Evolutionary conservation across 108 stramenopile species (phyloP), one percentile per base, ranked within the genome.

Genomic region (Bacterosira constricta): DNA sequence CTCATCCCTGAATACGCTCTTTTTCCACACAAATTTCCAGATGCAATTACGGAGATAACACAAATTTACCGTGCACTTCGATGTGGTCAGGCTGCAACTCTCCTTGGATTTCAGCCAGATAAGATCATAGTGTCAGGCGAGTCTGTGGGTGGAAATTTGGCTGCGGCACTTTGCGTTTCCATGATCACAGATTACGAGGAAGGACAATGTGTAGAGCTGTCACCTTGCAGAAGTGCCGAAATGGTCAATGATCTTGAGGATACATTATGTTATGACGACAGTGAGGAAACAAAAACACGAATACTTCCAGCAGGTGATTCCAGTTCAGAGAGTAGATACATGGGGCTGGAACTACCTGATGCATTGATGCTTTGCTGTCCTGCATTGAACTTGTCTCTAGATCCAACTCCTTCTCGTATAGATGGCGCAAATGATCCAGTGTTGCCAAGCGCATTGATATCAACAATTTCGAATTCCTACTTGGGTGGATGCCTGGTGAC

Each of bases 1-100:
- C 86, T 94, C 46, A 84, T 89, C 31, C 93, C 93, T 25, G 93
- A 94, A 74, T 94, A 91, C 68, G 73, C 85, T 10, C 67, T 85
- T 2, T 80, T 91, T 1, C 93, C 93, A 41, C 82, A 94, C 56
- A 64, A 81, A 17, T 94, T 83, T 63, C 93, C 93, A 4, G 67
- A 73, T 30, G 90, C 90, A 17, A 61, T 94, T 37, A 64, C 80
- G 7, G 81, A 94, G 68, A 66, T 88, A 1, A 63, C 51, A 9
- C 59, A 56, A 27, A 73, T 91, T 8, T 94, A 91, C 50, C 41
- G 63, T 12, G 62, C 89, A 12, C 63, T 94, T 42, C 66, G 83
- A 39, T 63, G 58, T 52, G 90, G 89, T 31, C 58, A 83, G n/a
- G 82, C 86, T 12, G 77, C 65, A 4, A 52, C 70, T 11, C 42